Conservation (phyloP, 2,329 filamentous ascomycete genomes). For the Fusarium tricinctum region DNA sequence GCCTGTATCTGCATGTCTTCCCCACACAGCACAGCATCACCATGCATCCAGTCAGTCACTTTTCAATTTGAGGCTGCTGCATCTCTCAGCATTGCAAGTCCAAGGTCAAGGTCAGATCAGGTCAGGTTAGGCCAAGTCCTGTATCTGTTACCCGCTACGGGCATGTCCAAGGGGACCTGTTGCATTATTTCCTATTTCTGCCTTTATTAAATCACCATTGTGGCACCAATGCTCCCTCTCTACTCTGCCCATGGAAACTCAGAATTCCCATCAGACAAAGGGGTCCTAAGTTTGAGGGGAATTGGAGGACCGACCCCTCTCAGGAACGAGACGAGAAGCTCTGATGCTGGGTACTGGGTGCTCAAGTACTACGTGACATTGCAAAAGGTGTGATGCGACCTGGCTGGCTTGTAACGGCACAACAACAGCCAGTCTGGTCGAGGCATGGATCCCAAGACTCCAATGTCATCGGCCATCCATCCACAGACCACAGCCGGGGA, state of each 20-base stretch:
- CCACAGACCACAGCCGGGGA: constrained; percentile 23
- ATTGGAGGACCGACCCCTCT: constrained; percentile 45
- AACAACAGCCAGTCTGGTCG: constrained; percentile 27
- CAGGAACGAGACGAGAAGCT: constrained; percentile 17
- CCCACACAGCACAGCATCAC: constrained; percentile 19
- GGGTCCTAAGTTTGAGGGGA: constrained; percentile 48
- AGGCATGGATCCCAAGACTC: constrained; percentile 43
- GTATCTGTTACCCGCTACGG: constrained; percentile 28
- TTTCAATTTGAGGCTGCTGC: constrained; percentile 41
- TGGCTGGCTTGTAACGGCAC: constrained; percentile 30
- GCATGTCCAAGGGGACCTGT: constrained; percentile 17
- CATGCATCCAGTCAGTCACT: constrained; percentile 9
- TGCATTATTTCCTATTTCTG: background rate
- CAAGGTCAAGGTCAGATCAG: background rate
- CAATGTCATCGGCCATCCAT: constrained; percentile 6
- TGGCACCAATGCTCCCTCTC: constrained; percentile 2
- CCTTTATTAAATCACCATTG: background rate
- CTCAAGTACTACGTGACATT: constrained; percentile 31
- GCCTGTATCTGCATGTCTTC: constrained; percentile 34
- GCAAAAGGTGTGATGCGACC: constrained; percentile 32
- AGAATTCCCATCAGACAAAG: constrained; percentile 37
- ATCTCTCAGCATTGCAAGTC: constrained; percentile 32
- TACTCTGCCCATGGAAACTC: constrained; percentile 8
- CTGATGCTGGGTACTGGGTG: constrained; percentile 32
- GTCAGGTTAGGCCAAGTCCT: constrained; percentile 10